These are phyloP conservation scores for Neopestalotiopsis sp. DNA, from an alignment of 2,329 filamentous ascomycete species.

Conservation along the genomic window DNA sequence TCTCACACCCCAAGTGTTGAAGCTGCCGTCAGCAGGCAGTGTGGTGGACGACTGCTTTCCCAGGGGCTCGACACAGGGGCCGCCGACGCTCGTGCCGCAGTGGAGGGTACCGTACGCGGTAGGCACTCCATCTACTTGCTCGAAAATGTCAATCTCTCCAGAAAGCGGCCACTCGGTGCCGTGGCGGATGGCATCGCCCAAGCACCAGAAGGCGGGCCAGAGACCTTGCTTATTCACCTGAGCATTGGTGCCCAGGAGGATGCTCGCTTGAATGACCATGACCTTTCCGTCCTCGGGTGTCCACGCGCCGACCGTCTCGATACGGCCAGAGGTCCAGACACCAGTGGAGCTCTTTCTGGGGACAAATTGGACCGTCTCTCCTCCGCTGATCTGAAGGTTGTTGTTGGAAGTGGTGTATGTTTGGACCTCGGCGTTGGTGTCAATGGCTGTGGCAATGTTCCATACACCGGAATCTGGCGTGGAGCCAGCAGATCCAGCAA, in stretches of 20 bases:
- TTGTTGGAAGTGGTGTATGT: constrained; percentile 47
- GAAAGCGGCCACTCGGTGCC: constrained; percentile 53
- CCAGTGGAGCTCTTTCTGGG: constrained; percentile 45
- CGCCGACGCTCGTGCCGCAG: constrained; percentile 48
- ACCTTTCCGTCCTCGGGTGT: constrained; percentile 44
- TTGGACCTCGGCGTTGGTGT: constrained; percentile 55
- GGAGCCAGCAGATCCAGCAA: constrained; percentile 44
- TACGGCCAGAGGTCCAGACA: constrained; percentile 54
- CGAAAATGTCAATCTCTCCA: constrained; percentile 57
- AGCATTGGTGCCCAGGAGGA: constrained; percentile 49
- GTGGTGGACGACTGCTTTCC: constrained; percentile 42
- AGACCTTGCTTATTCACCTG: constrained; percentile 49
- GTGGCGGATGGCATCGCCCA: constrained; percentile 51
- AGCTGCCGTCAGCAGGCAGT: constrained; percentile 50
- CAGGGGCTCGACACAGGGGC: constrained; percentile 52
- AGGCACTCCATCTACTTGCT: constrained; percentile 51
- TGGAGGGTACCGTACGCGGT: constrained; percentile 54
- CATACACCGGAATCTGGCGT: constrained; percentile 45
- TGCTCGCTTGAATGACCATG: constrained; percentile 48
- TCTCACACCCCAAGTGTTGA: constrained; percentile 53
- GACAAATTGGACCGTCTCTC: constrained; percentile 55
- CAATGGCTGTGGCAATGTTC: constrained; percentile 50
- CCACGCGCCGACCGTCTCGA: constrained; percentile 54
- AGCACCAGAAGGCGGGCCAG: constrained; percentile 60
- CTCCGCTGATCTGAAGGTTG: constrained; percentile 57